Base-by-base conservation (phyloP, 352 stramenopile species). In the Globisporangium middletonii region DNA sequence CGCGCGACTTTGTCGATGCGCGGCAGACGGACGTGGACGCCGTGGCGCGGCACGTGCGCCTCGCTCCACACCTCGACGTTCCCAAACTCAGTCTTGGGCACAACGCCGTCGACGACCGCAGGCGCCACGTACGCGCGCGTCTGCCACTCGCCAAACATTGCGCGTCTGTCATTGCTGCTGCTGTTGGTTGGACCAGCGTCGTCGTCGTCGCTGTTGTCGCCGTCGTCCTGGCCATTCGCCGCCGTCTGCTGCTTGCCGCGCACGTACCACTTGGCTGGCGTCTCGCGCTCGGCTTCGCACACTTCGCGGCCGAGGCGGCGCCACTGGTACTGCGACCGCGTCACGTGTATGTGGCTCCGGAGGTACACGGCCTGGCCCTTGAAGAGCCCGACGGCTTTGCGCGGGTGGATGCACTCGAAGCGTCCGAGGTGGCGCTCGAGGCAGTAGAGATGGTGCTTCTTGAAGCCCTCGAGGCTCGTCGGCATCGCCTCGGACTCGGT, bases 11-110 rank as follows among this genome's bases (percentile, higher is more conserved):
- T 59, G 7, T 85, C 77, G 37, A 92, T 89, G 27, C 76, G 77
- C 26, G 73, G 74, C 27, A 93, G 50, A 27, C 66, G 71, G 28
- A 95, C 53, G 35, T 95, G 87, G 23, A 87, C 68, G 7, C 68
- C 75, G 7, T 72, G 76, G 12, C 50, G 53, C 7, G 87, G 85
- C 2, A 92, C 56, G 65, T 92, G 79, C 0, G 71, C 77, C 2
- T 71, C 53, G 59, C 83, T 95, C 85, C 85, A 96, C 46, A 96
- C 59, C 54, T 96, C 87, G 49, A 94, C 77, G 64, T 96, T 96
- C 18, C 87, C 85, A 59, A 89, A 94, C 65, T 83, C 65, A 67
- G 93, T 95, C 68, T 91, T 93, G 2, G 85, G 87, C 1, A 96
- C 64, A 5, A 57, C 48, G n/a, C 77, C 79, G 42, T 93, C 64